Evolutionary conservation across 768 basidiomycete genomes (phyloP).

Genomic region (Inosperma sp.): DNA sequence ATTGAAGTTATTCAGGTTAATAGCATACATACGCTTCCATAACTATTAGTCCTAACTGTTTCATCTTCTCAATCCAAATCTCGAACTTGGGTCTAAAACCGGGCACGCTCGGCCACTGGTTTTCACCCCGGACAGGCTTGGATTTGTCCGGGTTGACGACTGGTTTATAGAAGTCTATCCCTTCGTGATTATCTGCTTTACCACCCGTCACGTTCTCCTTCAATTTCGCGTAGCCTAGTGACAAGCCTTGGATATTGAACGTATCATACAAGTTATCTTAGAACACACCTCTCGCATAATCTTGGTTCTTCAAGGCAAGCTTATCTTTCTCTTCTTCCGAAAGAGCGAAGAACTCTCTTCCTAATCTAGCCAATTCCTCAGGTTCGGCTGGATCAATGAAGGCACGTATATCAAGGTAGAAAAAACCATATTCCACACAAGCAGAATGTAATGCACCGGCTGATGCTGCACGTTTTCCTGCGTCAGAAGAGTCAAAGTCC

Average conservation of each 20-base stretch:
- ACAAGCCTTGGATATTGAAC: neutral
- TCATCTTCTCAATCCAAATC: constrained; percentile 83
- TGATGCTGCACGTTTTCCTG: constrained; percentile 39
- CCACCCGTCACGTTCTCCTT: constrained; percentile 86
- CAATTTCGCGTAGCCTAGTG: constrained; percentile 69
- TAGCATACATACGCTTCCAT: constrained; percentile 76
- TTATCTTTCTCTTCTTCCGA: constrained; percentile 77
- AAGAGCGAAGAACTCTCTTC: constrained; percentile 65
- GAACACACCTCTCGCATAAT: constrained; percentile 66
- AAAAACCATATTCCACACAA: constrained; percentile 80
- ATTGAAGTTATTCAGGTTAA: neutral
- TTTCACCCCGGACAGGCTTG: constrained; percentile 74
- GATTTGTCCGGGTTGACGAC: constrained; percentile 65
- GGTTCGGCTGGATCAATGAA: constrained; percentile 56
- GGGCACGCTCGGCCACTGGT: constrained; percentile 73
- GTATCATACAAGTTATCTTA: neutral
- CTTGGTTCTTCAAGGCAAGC: constrained; percentile 62
- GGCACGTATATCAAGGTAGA: constrained; percentile 72
- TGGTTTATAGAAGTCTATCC: constrained; percentile 75
- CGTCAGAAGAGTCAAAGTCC: constrained; percentile 27
- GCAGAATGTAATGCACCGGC: constrained; percentile 64
- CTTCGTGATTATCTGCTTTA: constrained; percentile 82
- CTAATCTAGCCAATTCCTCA: constrained; percentile 60
- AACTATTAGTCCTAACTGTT: constrained; percentile 67
- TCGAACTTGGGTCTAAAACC: constrained; percentile 63